phyloP scores from a whole-genome alignment of 1,284 basidiomycete species.

The Ceratobasidium sp. region DNA sequence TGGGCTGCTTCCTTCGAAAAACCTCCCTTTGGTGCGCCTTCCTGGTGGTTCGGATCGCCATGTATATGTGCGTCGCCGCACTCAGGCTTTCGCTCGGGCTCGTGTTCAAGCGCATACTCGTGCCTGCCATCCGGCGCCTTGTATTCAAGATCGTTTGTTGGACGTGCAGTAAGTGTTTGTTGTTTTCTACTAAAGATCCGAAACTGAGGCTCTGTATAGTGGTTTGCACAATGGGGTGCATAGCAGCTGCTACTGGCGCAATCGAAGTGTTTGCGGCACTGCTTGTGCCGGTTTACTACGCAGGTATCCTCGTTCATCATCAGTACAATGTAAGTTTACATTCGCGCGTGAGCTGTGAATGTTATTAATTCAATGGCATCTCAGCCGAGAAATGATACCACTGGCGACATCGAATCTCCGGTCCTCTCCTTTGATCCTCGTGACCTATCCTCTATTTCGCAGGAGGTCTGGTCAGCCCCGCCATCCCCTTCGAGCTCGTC shows the following conservation, averaged over 20 bases:
- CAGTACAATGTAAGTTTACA: too few species aligned
- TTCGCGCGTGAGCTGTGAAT: too few species aligned
- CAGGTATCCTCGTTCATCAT: too few species aligned
- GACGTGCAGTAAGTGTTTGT: not conserved
- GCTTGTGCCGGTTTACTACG: too few species aligned
- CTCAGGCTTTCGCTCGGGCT: not conserved
- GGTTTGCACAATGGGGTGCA: not conserved
- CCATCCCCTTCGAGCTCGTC: not conserved
- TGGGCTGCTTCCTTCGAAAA: not conserved
- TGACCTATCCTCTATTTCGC: not conserved
- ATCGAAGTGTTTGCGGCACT: too few species aligned
- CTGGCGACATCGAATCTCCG: not conserved
- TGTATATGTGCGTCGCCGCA: not conserved
- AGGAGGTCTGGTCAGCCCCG: not conserved
- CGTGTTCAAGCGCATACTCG: too few species aligned
- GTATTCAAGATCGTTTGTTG: not conserved
- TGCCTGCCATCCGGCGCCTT: not conserved
- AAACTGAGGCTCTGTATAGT: not conserved
- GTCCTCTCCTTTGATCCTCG: not conserved
- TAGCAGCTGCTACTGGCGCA: not conserved
- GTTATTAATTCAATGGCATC: too few species aligned
- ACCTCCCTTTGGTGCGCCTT: not conserved
- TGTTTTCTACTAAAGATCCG: not conserved
- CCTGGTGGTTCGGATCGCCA: not conserved
- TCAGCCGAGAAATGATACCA: not conserved